phyloP scores from a whole-genome alignment of 495 filamentous ascomycete genomes.

The Aspergillus carlsbadensis region DNA sequence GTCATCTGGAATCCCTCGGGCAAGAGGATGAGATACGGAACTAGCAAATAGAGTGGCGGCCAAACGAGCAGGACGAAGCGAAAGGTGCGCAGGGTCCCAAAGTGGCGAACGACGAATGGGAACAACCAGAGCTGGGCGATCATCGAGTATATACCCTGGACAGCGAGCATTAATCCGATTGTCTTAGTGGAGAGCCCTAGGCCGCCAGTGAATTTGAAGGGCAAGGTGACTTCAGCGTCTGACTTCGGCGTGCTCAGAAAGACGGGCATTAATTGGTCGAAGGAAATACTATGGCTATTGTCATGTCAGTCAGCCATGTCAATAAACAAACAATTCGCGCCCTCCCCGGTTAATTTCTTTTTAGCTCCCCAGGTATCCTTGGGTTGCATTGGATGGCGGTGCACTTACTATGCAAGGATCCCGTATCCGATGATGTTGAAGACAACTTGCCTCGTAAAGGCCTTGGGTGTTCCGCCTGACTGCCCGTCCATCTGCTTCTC shows the following conservation, averaged over 20 bases:
- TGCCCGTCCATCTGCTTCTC: slow-evolving; percentile 35
- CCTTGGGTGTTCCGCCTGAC: slow-evolving; percentile 40
- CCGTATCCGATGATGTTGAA: slow-evolving; percentile 86
- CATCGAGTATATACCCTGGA: slow-evolving; percentile 91
- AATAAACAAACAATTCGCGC: slow-evolving; percentile 1
- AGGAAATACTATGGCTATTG: slow-evolving; percentile 84
- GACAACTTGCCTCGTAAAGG: slow-evolving; percentile 79
- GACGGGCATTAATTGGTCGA: slow-evolving; percentile 90
- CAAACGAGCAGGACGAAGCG: slow-evolving; percentile 75
- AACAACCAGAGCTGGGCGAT: slow-evolving; percentile 78
- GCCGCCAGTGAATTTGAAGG: slow-evolving; percentile 86
- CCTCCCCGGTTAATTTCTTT: background rate
- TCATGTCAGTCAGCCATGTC: slow-evolving; percentile 26
- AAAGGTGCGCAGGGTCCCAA: slow-evolving; percentile 79
- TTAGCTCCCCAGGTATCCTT: no score
- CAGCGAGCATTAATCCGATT: slow-evolving; percentile 82
- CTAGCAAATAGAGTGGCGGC: slow-evolving; percentile 82
- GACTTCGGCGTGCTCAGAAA: slow-evolving; percentile 77
- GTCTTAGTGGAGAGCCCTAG: slow-evolving; percentile 77
- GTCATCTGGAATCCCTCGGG: slow-evolving; percentile 66
- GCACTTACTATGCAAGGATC: slow-evolving; percentile 89
- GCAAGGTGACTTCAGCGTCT: slow-evolving; percentile 55
- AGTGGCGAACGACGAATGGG: slow-evolving; percentile 64
- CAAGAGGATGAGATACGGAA: slow-evolving; percentile 86
- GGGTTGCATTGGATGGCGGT: slow-evolving; percentile 3